These are phyloP conservation scores for Gaertneriomyces semiglobifer DNA, from an alignment of 192 early-diverging fungal species.

Conservation along the genomic window DNA sequence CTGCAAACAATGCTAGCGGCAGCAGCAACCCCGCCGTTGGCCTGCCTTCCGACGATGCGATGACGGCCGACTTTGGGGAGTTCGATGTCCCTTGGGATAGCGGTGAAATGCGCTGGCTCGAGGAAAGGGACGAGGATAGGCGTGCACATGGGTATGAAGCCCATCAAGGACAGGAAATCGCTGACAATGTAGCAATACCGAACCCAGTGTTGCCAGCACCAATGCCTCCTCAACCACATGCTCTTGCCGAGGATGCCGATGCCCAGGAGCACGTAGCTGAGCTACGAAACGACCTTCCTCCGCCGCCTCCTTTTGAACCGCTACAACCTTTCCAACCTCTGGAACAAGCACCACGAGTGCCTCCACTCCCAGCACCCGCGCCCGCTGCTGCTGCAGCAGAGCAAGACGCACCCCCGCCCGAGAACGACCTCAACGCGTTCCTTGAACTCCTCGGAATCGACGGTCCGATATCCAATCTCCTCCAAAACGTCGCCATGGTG, in stretches of 20 bases:
- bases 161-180: background rate
- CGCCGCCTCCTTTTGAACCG: background rate
- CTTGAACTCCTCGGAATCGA: conserved; percentile 88
- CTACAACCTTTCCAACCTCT: background rate
- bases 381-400: conserved; percentile 10
- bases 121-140: background rate
- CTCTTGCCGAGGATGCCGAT: background rate
- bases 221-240: background rate
- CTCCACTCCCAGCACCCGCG: conserved; percentile 18
- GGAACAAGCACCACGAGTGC: conserved; percentile 3
- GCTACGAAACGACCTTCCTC: background rate
- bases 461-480: conserved; percentile 72
- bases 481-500: conserved; percentile 81
- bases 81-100: no score
- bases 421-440: conserved; percentile 52
- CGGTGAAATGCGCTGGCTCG: no score
- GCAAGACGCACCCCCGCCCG: conserved; percentile 4
- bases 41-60: no score
- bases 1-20: no score
- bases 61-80: no score
- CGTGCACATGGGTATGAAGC: background rate
- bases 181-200: background rate
- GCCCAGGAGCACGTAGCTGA: background rate
- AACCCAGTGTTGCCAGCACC: background rate
- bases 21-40: no score